These are phyloP conservation scores for Amanita inopinata DNA, from an alignment of 768 basidiomycete species.

Conservation along the genomic window DNA sequence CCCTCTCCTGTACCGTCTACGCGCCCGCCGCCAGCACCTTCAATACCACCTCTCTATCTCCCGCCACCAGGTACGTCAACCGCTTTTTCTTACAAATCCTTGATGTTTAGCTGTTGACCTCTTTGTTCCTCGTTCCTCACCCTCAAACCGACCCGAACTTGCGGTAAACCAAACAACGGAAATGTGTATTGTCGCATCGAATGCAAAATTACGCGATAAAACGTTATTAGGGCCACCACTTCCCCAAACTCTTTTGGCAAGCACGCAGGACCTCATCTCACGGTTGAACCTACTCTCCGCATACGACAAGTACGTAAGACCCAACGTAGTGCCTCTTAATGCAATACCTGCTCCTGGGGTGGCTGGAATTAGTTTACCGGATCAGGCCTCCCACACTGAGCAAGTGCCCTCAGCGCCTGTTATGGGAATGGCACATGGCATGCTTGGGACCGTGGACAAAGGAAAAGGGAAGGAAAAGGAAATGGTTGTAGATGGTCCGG, in stretches of 20 bases:
- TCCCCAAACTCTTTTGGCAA: conserved; percentile 44
- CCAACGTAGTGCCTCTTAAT: conserved; percentile 28
- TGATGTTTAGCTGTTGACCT: neutral
- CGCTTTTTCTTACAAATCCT: conserved; percentile 6
- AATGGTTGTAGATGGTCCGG: conserved; percentile 14
- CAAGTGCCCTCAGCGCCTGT: conserved; percentile 1
- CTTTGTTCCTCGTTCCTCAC: conserved; percentile 6
- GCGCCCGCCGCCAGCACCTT: conserved; percentile 18
- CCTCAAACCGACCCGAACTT: conserved; percentile 1
- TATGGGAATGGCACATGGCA: conserved; percentile 4
- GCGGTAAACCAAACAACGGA: too few relatives aligned
- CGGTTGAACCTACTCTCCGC: conserved; percentile 62
- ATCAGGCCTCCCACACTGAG: neutral
- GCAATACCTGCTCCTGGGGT: conserved; percentile 1
- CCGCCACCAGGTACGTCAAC: conserved; percentile 30
- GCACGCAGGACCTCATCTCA: conserved; percentile 72
- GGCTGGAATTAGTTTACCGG: neutral
- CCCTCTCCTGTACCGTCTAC: conserved; percentile 17
- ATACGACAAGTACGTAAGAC: conserved; percentile 79
- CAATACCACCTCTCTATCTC: conserved; percentile 26
- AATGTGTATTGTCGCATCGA: neutral
- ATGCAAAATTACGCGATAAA: conserved; percentile 4
- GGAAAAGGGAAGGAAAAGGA: conserved; percentile 42
- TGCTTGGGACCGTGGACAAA: conserved; percentile 26
- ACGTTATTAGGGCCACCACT: conserved; percentile 23